Conservation (phyloP, 768 basidiomycete species). For the Trametes villosa region DNA sequence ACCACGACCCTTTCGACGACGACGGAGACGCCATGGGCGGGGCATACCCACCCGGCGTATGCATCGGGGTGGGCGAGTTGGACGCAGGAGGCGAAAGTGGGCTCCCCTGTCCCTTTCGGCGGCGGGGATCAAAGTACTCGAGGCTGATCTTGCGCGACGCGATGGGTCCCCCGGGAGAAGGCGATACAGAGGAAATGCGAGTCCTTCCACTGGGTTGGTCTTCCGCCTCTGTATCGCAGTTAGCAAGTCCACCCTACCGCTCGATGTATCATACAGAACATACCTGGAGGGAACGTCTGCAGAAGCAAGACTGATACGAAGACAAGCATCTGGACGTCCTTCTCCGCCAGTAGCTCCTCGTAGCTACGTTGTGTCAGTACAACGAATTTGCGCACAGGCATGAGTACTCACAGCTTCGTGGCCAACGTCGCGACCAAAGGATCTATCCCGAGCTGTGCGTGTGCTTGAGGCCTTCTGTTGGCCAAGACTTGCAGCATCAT, state of each 20-base stretch:
- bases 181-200: conserved; percentile 8
- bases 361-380: conserved; percentile 40
- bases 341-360: conserved; percentile 46
- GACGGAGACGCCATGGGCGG: conserved; percentile 58
- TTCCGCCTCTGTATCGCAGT: neutral
- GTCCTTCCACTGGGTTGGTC: conserved; percentile 1
- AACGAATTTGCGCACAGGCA: neutral
- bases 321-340: conserved; percentile 82
- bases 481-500: conserved; percentile 57
- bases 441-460: conserved; percentile 7
- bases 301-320: conserved; percentile 75
- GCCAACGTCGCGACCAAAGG: conserved; percentile 29
- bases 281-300: conserved; percentile 21
- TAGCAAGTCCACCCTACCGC: too few species aligned
- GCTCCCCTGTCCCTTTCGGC: conserved; percentile 41
- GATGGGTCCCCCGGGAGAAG: conserved; percentile 1
- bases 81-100: conserved; percentile 51
- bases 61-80: conserved; percentile 44
- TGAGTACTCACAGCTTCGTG: conserved; percentile 33
- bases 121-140: conserved; percentile 63
- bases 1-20: conserved; percentile 77
- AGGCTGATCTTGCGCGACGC: conserved; percentile 36
- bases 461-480: conserved; percentile 6
- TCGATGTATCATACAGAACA: neutral
- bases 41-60: conserved; percentile 35